Base-by-base conservation (phyloP, 768 basidiomycete genomes). In the Gloeophyllum trabeum region DNA sequence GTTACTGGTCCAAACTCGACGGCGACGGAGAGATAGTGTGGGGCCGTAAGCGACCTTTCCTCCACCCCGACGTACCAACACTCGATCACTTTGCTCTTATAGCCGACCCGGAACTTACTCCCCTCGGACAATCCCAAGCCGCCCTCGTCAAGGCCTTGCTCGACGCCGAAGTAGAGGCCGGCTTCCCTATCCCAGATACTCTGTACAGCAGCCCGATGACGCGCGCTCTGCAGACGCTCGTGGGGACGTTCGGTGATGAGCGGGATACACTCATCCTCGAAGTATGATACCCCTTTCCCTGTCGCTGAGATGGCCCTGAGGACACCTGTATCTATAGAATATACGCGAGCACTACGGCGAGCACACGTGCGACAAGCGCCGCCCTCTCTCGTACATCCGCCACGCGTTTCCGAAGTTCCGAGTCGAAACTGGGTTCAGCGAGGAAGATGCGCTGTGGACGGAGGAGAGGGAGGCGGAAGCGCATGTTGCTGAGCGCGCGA, bases 311-410 rank as follows among this genome's bases (percentile, higher is more conserved):
- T 4, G 4, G 35, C 5, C 24, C 3, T 16, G 24, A 21, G 23
- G 23, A 37, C 26, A 13, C 43, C 24, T 6, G 13, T 44, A 19
- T 35, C 12, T 35, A 5, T 43, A 87, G 85, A 69, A 79, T 45
- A 70, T 75, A 38, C 73, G 83, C 23, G 85, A 88, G 55, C 67
- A 67, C 46, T 71, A 74, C 45, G 75, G 82, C 0, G 67, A 73
- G 1, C 81, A 85, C 45, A 84, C 82, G 0, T 85, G 81, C 51
- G 84, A 88, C 56, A 69, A 71, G 47, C 71, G 84, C 12, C 63
- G 65, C 16, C 62, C 66, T 2, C 63, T 59, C 24, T 64, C 71
- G 0, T 65, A 71, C 42, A 77, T 87, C 45, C 49, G 55, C 0
- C 43, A 44, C 0, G 49, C 64, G 4, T 84, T 74, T 51, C 75